Conservation (phyloP, 768 basidiomycete species). For the Pluteus cervinus region DNA sequence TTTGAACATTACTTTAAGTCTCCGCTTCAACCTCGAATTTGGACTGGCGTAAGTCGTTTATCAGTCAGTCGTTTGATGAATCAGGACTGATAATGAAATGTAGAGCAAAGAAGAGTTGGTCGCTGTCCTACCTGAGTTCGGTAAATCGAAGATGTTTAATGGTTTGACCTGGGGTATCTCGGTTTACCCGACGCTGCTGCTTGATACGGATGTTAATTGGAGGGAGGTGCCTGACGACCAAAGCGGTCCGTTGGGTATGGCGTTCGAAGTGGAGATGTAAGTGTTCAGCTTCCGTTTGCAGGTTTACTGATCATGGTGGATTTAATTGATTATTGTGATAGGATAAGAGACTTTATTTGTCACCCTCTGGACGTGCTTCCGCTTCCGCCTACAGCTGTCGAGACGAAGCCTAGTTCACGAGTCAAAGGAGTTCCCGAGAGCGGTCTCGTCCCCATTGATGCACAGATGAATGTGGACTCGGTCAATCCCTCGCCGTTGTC, state of each 20-base stretch:
- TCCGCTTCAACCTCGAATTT: not conserved
- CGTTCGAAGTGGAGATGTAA: not conserved
- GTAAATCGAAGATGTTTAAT: conserved; percentile 1
- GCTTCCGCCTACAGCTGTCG: not conserved
- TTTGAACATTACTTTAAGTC: not conserved
- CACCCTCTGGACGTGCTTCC: not conserved
- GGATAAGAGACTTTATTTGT: conserved; percentile 6
- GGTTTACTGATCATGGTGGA: conserved; percentile 2
- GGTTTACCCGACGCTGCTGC: conserved; percentile 5
- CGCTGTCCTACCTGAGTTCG: conserved; percentile 7
- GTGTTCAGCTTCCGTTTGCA: not conserved
- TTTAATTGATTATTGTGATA: not conserved
- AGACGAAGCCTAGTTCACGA: not conserved
- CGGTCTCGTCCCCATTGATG: too few species aligned
- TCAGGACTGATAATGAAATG: not conserved
- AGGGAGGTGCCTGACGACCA: not conserved
- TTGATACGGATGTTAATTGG: conserved; percentile 1
- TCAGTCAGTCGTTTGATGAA: not conserved
- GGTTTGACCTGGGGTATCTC: conserved; percentile 6
- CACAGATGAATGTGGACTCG: too few species aligned
- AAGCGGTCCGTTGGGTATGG: not conserved
- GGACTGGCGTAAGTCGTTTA: conserved; percentile 2
- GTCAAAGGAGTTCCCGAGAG: not conserved
- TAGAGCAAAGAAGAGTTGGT: conserved; percentile 7
- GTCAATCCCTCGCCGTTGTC: too few species aligned